A percentile compares a stretch with the other conserved stretches of the same genome.
phyloP scores from a whole-genome alignment of 2,329 filamentous ascomycete species.

The Endoconidiophora laricicola region DNA sequence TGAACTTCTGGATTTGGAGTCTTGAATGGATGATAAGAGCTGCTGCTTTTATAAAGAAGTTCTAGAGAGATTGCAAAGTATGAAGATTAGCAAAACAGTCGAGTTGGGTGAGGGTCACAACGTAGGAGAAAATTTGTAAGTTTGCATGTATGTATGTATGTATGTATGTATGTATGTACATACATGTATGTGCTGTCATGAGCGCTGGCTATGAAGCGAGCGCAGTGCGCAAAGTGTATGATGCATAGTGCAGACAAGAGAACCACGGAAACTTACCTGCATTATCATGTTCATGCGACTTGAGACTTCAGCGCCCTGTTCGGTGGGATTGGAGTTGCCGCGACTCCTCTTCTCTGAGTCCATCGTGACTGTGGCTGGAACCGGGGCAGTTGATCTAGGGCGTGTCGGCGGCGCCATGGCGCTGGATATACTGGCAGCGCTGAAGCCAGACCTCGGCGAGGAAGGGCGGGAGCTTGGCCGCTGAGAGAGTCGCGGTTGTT shows the following conservation, averaged over 20 bases:
- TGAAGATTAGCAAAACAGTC: background rate
- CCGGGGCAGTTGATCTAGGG: constrained; percentile 4
- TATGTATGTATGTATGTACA: no score
- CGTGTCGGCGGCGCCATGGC: constrained; percentile 2
- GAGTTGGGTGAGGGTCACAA: no score
- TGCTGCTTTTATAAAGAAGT: constrained; percentile 79
- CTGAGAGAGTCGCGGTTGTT: constrained; percentile 63
- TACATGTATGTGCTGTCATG: no score
- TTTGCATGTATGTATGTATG: no score
- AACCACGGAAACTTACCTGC: constrained; percentile 38
- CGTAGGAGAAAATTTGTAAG: no score
- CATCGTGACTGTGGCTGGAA: background rate
- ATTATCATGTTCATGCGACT: constrained; percentile 82
- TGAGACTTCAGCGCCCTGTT: constrained; percentile 45
- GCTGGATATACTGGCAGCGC: constrained; percentile 1
- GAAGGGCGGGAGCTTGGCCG: constrained; percentile 31
- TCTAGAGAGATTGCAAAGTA: constrained; percentile 33
- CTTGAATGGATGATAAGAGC: constrained; percentile 70
- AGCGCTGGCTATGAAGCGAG: no score
- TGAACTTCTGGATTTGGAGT: constrained; percentile 44
- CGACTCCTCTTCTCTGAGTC: constrained; percentile 4
- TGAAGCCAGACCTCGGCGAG: constrained; percentile 49
- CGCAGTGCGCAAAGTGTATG: no score
- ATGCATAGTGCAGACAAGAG: no score
- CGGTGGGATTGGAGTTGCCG: constrained; percentile 28